These are phyloP conservation scores for Lumnitzera racemosa DNA, from an alignment of 345 rosid genomes.

Conservation along the genomic window DNA sequence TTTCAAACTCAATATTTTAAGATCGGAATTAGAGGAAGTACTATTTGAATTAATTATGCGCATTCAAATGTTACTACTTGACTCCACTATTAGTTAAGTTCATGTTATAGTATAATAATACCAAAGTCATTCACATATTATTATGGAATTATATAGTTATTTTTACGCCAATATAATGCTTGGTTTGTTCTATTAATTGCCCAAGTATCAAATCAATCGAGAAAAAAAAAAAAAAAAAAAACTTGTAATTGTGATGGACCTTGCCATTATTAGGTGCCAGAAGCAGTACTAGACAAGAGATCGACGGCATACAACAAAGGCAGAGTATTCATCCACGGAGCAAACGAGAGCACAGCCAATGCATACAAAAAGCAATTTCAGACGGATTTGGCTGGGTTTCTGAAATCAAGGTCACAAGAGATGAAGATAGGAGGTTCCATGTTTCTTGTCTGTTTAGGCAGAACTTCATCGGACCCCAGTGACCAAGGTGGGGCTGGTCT, in stretches of 20 bases:
- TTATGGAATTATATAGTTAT: no score
- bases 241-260: background rate
- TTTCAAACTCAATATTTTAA: no score
- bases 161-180: no score
- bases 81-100: no score
- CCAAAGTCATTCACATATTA: no score
- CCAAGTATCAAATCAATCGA: no score
- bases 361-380: constrained; percentile 79
- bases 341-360: constrained; percentile 38
- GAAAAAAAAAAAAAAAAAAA: no score
- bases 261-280: constrained; percentile 54
- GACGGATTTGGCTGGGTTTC: constrained; percentile 62
- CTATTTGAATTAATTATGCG: no score
- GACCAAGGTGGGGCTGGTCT: constrained; percentile 97
- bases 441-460: constrained; percentile 88
- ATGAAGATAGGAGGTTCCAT: constrained; percentile 81
- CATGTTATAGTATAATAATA: no score
- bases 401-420: constrained; percentile 65
- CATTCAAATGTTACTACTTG: no score
- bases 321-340: constrained; percentile 76
- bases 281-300: constrained; percentile 59
- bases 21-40: no score
- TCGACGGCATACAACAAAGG: constrained; percentile 71
- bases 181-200: no score
- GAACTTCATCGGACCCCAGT: constrained; percentile 75